Evolutionary conservation across 768 basidiomycete species (phyloP), one percentile per base, ranked within the genome.

Genomic region (Cystofilobasidium macerans): DNA sequence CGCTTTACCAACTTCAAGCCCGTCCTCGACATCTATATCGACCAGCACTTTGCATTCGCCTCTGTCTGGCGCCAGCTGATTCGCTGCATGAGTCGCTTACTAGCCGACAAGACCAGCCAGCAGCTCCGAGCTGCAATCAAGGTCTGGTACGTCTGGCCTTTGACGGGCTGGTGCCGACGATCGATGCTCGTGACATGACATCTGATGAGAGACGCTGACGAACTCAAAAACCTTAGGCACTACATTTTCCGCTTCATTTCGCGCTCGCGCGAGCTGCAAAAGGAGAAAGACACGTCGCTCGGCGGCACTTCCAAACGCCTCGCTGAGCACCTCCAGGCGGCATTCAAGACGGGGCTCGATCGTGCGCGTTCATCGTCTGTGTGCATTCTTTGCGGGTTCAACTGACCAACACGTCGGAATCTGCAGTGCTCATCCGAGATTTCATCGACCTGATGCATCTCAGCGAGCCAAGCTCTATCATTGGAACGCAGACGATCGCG

Each of bases 221-320:
- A 28, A 28, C 36, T 4, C 26, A n/a, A n/a, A n/a, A n/a, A n/a
- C 47, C 20, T 13, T 36, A 67, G 65, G 91, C 87, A 91, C 72
- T 90, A 93, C 73, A 85, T 98, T 71, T 89, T 97, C 83, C 89
- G 88, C 74, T 89, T 98, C 76, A 87, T 95, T 72, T 84, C 88
- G 20, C 82, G 88, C n/a, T 86, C 92, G 2, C 80, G 92, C 40
- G 89, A 91, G 71, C 75, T 94, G 53, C 92, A 94, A 75, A 89
- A 89, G 75, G 79, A 80, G 8, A 86, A 86, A 72, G 89, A 91
- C 67, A 74, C 85, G 28, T 86, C 86, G 0, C 85, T 88, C 79
- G 88, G 86, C 14, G 84, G 86, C 1, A 91, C 89, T 0, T 84
- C 60, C 20, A 36, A 48, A 11, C 51, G 53, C 6, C 26, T 68